phyloP scores from a whole-genome alignment of 495 filamentous ascomycete genomes.

The Cenococcum geophilum region DNA sequence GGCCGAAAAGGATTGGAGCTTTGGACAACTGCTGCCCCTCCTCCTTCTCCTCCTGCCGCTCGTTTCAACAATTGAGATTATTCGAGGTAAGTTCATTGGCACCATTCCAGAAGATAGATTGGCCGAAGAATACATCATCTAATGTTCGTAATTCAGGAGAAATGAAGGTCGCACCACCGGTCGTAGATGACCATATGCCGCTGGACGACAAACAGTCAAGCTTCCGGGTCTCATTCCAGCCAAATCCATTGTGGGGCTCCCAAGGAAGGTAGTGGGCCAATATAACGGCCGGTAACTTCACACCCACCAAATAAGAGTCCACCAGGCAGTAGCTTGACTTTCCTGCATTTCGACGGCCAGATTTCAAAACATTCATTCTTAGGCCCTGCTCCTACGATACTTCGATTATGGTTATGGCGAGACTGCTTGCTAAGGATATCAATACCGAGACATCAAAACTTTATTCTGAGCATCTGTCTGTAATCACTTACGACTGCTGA shows the following conservation, averaged over 20 bases:
- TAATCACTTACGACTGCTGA: no score
- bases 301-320: no score
- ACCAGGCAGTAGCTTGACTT: no score
- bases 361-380: no score
- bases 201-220: not conserved
- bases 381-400: no score
- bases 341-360: no score
- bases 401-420: no score
- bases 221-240: not conserved
- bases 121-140: not conserved
- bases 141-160: not conserved
- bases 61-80: constrained; percentile 50
- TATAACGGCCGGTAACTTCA: no score
- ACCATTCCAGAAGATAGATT: not conserved
- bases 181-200: not conserved
- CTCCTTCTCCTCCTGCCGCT: constrained; percentile 50
- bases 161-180: not conserved
- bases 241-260: not conserved
- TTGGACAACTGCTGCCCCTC: constrained; percentile 51
- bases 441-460: no score
- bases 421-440: no score
- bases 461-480: no score
- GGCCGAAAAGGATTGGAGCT: constrained; percentile 52
- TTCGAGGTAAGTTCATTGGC: constrained; percentile 37
- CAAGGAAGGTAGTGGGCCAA: not conserved